A percentile compares a stretch with the other conserved stretches of the same genome.
phyloP scores from a whole-genome alignment of 345 rosid species.

The Sonneratia caseolaris region DNA sequence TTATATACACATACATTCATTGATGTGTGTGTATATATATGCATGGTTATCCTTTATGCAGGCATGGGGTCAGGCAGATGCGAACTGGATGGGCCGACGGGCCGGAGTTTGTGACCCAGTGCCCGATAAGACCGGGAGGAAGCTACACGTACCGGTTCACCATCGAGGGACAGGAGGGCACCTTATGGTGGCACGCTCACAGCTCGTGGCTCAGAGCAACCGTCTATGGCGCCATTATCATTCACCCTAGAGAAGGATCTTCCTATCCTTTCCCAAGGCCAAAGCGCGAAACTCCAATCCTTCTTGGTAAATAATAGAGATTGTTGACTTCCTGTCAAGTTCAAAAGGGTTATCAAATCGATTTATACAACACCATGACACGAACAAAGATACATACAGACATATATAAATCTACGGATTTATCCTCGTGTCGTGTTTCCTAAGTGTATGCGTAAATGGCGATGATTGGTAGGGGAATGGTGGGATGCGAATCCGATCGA shows the following conservation, averaged over 20 bases:
- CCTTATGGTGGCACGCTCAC: conserved; percentile 98
- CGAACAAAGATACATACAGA: no score
- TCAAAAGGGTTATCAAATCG: not conserved
- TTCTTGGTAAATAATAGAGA: conserved; percentile 51
- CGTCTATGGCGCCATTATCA: conserved; percentile 74
- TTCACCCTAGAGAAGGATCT: conserved; percentile 50
- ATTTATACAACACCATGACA: no score
- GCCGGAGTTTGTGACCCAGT: conserved; percentile 88
- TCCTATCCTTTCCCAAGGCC: conserved; percentile 74
- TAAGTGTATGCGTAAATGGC: not conserved
- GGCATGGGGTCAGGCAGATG: conserved; percentile 89
- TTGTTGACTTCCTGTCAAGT: no score
- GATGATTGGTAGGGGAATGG: conserved; percentile 67
- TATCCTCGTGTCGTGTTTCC: not conserved
- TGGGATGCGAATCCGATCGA: conserved; percentile 84
- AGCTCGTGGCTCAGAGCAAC: conserved; percentile 98
- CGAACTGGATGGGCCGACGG: conserved; percentile 95
- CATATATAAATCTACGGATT: no score
- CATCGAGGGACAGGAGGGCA: conserved; percentile 84
- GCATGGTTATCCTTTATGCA: not conserved
- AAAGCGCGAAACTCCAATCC: conserved; percentile 45
- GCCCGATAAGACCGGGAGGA: conserved; percentile 82
- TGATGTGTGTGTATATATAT: no score
- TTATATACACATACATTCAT: no score
- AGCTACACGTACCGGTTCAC: conserved; percentile 85